Base-by-base conservation (phyloP, 2,329 filamentous ascomycete species). In the Sarocladium strictum region DNA sequence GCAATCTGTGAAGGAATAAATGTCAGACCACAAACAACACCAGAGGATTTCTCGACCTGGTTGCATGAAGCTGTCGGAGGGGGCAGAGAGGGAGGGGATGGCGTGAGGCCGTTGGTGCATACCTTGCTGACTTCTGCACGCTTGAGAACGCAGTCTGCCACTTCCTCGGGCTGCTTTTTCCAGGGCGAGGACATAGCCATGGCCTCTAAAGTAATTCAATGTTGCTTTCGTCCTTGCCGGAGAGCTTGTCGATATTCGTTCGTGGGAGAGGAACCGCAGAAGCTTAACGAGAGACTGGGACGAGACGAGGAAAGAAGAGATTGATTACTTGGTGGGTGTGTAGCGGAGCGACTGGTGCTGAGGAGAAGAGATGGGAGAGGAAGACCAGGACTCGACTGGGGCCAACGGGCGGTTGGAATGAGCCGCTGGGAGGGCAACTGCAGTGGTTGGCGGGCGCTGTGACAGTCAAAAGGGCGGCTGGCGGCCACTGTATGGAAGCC, bases 111-210 rank as follows among this genome's bases (percentile, higher is more conserved):
- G 43, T 12, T 54, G 54, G 52, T 29, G 40, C 52, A 56, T 75
- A 89, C 86, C 79, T 88, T 89, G 77, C 85, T 86, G 63, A 89
- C 81, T 76, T 89, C 85, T 58, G 84, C 85, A 72, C 86, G 77
- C 70, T 85, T 85, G 65, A 89, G 77, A 55, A 90, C 84, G 69
- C 81, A 82, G 68, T 87, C 85, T 54, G 77, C 83, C 54, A 86
- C 83, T 63, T 74, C 79, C 65, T 85, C 82, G 35, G 83, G 81
- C 64, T 85, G 80, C 62, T 80, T 79, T 70, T 82, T 82, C 71
- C 79, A 79, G 57, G 81, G 79, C 61, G 81, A 84, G 63, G 80
- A 73, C 81, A 84, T 84, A 63, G 58, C 74, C 60, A 62, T 63
- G 66, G 60, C 61, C 50, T 11, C 35, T 45, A 7, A 21, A n/a